Percentiles rank a stretch among this genome's conserved stretches.
Conservation (phyloP, 345 rosid species). For the Abelmoschus esculentus region DNA sequence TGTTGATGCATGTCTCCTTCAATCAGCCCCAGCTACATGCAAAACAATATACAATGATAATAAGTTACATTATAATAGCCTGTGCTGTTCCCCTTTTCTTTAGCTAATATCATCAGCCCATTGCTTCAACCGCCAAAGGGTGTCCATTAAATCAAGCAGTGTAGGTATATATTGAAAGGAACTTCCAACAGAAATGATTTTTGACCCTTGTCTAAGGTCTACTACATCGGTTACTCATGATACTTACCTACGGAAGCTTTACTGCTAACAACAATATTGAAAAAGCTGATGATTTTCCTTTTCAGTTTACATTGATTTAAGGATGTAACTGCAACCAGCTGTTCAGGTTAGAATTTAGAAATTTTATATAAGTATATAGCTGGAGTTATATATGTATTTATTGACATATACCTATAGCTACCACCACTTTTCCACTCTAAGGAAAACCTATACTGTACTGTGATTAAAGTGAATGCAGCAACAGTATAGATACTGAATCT, state of each 20-base stretch:
- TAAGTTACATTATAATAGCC: too few species aligned
- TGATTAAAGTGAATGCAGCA: background rate
- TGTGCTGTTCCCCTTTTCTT: background rate
- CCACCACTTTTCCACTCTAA: conserved; percentile 4
- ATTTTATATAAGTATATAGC: background rate
- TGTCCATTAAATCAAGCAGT: background rate
- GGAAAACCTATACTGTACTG: conserved; percentile 4
- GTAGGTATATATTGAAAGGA: background rate
- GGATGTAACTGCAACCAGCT: conserved; percentile 9
- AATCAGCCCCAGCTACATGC: background rate
- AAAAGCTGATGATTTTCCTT: background rate
- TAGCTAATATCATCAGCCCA: background rate
- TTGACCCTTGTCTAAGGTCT: background rate
- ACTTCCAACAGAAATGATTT: conserved; percentile 9
- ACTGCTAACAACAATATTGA: conserved; percentile 5
- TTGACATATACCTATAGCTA: background rate
- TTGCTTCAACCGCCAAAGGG: background rate
- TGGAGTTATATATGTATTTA: background rate
- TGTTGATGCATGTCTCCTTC: conserved; percentile 7
- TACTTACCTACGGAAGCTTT: background rate
- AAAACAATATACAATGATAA: background rate
- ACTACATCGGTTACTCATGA: background rate
- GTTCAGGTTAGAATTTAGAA: conserved; percentile 5
- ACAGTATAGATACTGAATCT: too few species aligned
- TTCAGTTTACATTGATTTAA: conserved; percentile 1